Base-by-base conservation (phyloP, 352 stramenopile genomes). In the Pythium chondricola region DNA sequence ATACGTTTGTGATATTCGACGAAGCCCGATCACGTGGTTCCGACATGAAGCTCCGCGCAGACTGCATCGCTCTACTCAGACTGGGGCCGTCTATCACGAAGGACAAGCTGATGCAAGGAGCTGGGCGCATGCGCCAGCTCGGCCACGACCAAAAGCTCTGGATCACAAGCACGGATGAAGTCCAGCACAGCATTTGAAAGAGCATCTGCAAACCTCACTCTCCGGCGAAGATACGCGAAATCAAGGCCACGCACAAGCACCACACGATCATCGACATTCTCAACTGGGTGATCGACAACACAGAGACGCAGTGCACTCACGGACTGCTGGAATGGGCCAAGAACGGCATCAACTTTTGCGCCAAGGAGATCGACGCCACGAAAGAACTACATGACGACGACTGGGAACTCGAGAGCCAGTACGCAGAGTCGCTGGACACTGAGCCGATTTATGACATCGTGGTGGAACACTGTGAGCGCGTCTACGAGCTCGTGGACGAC, bases 91-190 rank as follows among this genome's bases (percentile, higher is more conserved):
- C 79, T 16, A 68, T 97, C 18, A 86, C 78, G 0, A 97, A 97
- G 43, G 90, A 97, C 55, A 97, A 96, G 43, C 47, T 97, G 3
- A 96, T 97, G 86, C 89, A 97, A 59, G 88, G 83, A n/a, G 85
- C 84, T 2, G 88, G 86, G 4, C 76, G 89, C 0, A 81, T 97
- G 68, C 64, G 88, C 2, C 77, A 89, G 38, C 71, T 97, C 0
- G 83, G 76, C 8, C 68, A 61, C 0, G 37, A 69, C 14, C 82
- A 61, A 10, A 51, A 61, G 13, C 59, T 97, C 0, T 71, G 74
- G 52, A 59, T 96, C 14, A 67, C 69, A 11, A 79, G 71, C 45
- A 81, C 83, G 6, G 45, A 61, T 14, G 84, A 97, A 26, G 70
- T 97, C n/a, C n/a, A n/a, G n/a, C n/a, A n/a, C n/a, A n/a, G n/a